Evolutionary conservation across 2,329 filamentous ascomycete species (phyloP), one percentile per base, ranked within the genome.

Genomic region (Exophiala aquamarina): DNA sequence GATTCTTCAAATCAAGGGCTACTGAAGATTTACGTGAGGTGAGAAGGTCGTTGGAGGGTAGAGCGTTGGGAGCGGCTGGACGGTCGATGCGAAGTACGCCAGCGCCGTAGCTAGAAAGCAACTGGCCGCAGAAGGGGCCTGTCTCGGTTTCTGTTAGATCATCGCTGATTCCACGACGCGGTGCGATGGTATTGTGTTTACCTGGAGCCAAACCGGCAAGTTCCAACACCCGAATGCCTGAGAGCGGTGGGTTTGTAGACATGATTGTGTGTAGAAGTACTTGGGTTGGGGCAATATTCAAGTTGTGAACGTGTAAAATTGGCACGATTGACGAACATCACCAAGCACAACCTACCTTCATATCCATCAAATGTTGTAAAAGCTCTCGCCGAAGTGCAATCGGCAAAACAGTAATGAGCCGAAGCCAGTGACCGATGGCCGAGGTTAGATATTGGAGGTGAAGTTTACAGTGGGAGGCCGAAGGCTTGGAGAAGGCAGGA

Each of bases 91-190:
- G 89, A 13, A 97, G 78, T 60, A 96, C 88, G 4, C 82, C 82
- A 44, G 92, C 92, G 61, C 92, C 92, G 56, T 89, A 89, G 70
- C 96, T 91, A 59, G 91, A 85, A 52, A 96, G 84, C 41, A 95
- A 81, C 63, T 96, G 81, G 60, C 90, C 90, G 40, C 89, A 86
- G 66, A 93, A 96, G 34, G 91, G 91, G 19, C 86, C 90, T 91
- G 55, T 32, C 32, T 32, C 19, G 29, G 10, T 26, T 26, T 26
- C 11, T 26, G 23, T 26, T 26, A 26, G 23, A 11, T 11, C 11
- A 6, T 11, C 23, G 6, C 11, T 26, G 23, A n/a, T n/a, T n/a
- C n/a, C n/a, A n/a, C n/a, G n/a, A n/a, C n/a, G n/a, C n/a, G n/a
- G n/a, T n/a, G n/a, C n/a, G n/a, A 39, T 21, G 21, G 29, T 40